Base-by-base conservation (phyloP, 2,329 filamentous ascomycete species). In the Paracoccidioides lutzii region DNA sequence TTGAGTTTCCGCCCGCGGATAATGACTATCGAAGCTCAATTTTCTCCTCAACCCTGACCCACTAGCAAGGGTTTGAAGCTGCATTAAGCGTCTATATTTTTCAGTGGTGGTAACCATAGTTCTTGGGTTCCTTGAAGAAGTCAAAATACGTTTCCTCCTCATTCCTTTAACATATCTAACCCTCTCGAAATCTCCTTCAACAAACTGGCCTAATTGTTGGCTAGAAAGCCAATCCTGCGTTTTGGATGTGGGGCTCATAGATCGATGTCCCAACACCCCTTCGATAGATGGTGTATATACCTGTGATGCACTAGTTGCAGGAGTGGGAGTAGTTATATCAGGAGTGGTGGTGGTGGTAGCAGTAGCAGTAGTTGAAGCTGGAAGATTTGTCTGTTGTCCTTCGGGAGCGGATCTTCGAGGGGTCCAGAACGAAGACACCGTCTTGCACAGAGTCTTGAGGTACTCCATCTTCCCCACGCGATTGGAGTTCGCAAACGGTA, bases 241-340 rank as follows among this genome's bases (percentile, higher is more conserved):
- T 46, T 56, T 53, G 33, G 15, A 40, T 15, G 46, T 32, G 5
- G 50, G 40, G 45, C 44, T 54, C 53, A 54, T 54, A 28, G 53
- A 45, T 33, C 35, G 53, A n/a, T 22, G 43, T 22, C 41, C 22
- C 30, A 40, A 7, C 9, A 8, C 35, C 38, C 41, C 3, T 22
- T 35, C 15, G 22, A 40, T 10, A 2, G 37, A 52, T 15, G 32
- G 49, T 7, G 28, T 28, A 38, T 40, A 28, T n/a, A 5, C 3
- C n/a, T 49, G 35, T 7, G 10, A 10, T 30, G 28, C 15, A 22
- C 38, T 42, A 30, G 53, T 28, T 33, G 30, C n/a, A 7, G 22
- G 8, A 12, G 28, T 35, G 10, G n/a, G 5, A 43, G 9, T 32
- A 40, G 28, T 14, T 54, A 22, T 22, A 22, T 22, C 22, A 22